phyloP scores from a whole-genome alignment of 2,329 filamentous ascomycete species.

The Cytospora schulzeri region DNA sequence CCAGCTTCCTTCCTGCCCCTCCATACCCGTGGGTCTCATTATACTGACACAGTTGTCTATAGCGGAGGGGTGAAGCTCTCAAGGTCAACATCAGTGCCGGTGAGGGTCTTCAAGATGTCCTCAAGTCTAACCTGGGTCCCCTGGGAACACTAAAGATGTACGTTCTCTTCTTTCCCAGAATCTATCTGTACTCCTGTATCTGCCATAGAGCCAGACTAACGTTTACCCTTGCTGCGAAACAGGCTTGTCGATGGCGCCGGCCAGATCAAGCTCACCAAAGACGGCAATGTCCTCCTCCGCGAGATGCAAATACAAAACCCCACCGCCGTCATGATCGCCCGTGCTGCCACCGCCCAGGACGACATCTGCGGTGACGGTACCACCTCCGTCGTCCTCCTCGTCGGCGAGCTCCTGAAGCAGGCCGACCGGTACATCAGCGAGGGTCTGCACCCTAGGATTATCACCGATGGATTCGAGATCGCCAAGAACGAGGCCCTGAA shows the following conservation, averaged over 20 bases:
- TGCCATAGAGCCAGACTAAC: slow-evolving; percentile 13
- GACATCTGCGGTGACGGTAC: slow-evolving; percentile 98
- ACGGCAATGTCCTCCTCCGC: slow-evolving; percentile 83
- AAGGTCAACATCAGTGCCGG: slow-evolving; percentile 96
- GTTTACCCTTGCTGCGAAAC: slow-evolving; percentile 18
- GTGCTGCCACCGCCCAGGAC: slow-evolving; percentile 93
- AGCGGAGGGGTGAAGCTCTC: slow-evolving; percentile 96
- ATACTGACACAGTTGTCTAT: slow-evolving; percentile 37
- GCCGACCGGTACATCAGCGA: slow-evolving; percentile 95
- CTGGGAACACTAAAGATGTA: slow-evolving; percentile 96
- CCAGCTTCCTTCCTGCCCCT: slow-evolving; percentile 31
- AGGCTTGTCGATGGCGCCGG: slow-evolving; percentile 72
- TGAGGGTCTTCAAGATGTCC: slow-evolving; percentile 89
- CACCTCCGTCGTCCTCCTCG: slow-evolving; percentile 91
- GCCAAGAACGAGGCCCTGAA: slow-evolving; percentile 91
- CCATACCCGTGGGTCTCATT: slow-evolving; percentile 43
- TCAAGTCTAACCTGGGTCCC: slow-evolving; percentile 94
- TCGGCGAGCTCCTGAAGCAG: slow-evolving; percentile 97
- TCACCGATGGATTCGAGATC: slow-evolving; percentile 97
- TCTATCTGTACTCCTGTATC: background rate
- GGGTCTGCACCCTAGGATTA: slow-evolving; percentile 93
- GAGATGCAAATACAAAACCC: slow-evolving; percentile 98
- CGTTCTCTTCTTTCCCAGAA: background rate
- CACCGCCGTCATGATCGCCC: slow-evolving; percentile 82
- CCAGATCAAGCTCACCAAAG: slow-evolving; percentile 98